phyloP scores from a whole-genome alignment of 306 rosid genomes.

The Rosa chinensis region DNA sequence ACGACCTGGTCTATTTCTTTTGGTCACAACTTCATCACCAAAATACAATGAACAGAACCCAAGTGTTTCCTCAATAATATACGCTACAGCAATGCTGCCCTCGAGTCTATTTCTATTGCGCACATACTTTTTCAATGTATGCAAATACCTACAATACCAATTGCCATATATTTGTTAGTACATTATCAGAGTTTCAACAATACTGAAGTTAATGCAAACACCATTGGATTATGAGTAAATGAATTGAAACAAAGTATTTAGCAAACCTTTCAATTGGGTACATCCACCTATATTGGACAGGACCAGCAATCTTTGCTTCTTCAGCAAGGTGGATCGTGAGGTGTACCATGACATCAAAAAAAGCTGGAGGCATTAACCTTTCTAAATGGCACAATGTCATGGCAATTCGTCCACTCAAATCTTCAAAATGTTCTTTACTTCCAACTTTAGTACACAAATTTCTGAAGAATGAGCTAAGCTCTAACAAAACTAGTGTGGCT shows the following conservation, averaged over 20 bases:
- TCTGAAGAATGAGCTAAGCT: background rate
- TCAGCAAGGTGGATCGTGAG: background rate
- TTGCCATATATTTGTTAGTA: too few species aligned
- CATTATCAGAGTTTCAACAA: too few species aligned
- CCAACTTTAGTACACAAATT: background rate
- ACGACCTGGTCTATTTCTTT: background rate
- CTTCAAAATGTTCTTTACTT: background rate
- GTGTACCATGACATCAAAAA: slow-evolving; percentile 11
- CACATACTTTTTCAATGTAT: background rate
- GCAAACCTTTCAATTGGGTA: background rate
- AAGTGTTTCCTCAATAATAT: background rate
- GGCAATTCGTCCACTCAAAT: background rate
- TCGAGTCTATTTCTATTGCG: background rate
- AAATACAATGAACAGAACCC: background rate
- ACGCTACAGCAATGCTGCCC: background rate
- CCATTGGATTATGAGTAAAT: too few species aligned
- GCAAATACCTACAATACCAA: background rate
- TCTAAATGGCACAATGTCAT: background rate
- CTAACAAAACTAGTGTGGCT: background rate
- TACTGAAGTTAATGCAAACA: too few species aligned
- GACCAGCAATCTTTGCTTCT: background rate
- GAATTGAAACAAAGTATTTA: too few species aligned
- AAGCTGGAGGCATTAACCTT: background rate
- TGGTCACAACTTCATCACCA: background rate
- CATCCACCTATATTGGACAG: background rate